A percentile compares a stretch with the other conserved stretches of the same genome.
These are phyloP conservation scores for Alternaria postmessia DNA, from an alignment of 2,329 filamentous ascomycete species.

Conservation along the genomic window DNA sequence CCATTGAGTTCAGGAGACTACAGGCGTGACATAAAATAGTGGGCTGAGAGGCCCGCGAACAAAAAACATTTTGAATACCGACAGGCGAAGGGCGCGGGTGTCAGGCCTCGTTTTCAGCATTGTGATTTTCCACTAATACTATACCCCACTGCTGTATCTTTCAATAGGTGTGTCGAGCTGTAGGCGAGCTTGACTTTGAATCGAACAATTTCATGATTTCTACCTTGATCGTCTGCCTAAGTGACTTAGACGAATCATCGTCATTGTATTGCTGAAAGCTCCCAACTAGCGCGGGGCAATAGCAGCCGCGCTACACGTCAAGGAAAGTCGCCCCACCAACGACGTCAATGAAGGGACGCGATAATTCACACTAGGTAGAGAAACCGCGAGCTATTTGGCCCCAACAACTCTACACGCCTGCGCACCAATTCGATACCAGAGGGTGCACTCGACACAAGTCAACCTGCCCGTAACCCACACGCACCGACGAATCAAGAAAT, in stretches of 20 bases:
- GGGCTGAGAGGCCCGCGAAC: not conserved
- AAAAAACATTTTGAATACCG: not conserved
- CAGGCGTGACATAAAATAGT: not conserved
- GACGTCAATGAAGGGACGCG: slow-evolving; percentile 15
- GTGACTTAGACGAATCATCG: not conserved
- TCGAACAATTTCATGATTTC: not conserved
- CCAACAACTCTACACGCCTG: not conserved
- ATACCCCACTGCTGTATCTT: slow-evolving; percentile 43
- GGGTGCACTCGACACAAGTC: not conserved
- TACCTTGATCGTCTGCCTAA: not conserved
- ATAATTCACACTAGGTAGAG: slow-evolving; percentile 3
- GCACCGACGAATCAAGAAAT: not conserved
- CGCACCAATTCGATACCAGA: not conserved
- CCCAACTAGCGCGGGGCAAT: slow-evolving; percentile 30
- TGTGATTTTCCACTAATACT: slow-evolving; percentile 39
- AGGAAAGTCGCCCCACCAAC: slow-evolving; percentile 23
- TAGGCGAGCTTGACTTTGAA: slow-evolving; percentile 5
- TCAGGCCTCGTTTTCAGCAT: slow-evolving; percentile 7
- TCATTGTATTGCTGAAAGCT: slow-evolving; percentile 3
- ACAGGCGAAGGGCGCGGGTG: not conserved
- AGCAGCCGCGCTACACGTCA: slow-evolving; percentile 16
- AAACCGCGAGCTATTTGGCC: not conserved
- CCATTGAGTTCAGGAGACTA: not conserved
- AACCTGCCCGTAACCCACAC: not conserved
- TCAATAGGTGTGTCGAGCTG: slow-evolving; percentile 22